Evolutionary conservation across 805 yeast genomes (phyloP).

Genomic region (Candida montana): DNA sequence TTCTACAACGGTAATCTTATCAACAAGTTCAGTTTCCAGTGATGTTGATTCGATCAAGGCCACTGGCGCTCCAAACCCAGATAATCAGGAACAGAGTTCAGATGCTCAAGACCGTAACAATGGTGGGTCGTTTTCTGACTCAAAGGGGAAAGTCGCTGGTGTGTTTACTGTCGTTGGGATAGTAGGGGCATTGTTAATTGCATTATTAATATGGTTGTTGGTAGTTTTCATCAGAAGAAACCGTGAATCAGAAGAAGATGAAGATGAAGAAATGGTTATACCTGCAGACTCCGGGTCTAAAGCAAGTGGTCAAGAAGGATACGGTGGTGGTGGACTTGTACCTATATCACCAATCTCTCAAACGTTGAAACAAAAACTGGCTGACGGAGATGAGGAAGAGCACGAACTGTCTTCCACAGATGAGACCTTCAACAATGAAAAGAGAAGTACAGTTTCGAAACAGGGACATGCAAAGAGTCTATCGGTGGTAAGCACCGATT

Average conservation of each 20-base stretch:
- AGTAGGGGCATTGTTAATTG: slow-evolving; percentile 41
- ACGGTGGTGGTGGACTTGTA: neutral
- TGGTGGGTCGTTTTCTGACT: slow-evolving; percentile 46
- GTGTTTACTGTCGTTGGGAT: slow-evolving; percentile 78
- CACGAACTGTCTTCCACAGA: slow-evolving; percentile 10
- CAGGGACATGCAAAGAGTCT: slow-evolving; percentile 2
- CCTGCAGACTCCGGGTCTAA: slow-evolving; percentile 3
- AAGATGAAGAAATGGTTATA: slow-evolving; percentile 11
- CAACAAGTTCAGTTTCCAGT: slow-evolving; percentile 12
- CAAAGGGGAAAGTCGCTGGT: slow-evolving; percentile 79
- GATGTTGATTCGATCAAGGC: neutral
- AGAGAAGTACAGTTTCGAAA: neutral
- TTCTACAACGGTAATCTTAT: slow-evolving; percentile 10
- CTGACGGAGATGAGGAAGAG: slow-evolving; percentile 21
- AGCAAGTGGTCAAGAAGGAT: neutral
- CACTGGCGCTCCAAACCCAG: neutral
- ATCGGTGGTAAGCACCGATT: slow-evolving; percentile 6
- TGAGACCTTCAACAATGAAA: slow-evolving; percentile 9
- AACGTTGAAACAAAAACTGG: slow-evolving; percentile 4
- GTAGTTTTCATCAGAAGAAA: slow-evolving; percentile 9
- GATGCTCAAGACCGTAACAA: neutral
- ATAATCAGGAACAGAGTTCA: neutral
- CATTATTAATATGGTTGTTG: slow-evolving; percentile 37
- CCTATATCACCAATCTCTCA: neutral
- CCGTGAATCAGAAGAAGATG: slow-evolving; percentile 4